Evolutionary conservation across 164 flowering plant species (phyloP), one percentile per base, ranked within the genome.

Genomic region (Vitis amurensis): DNA sequence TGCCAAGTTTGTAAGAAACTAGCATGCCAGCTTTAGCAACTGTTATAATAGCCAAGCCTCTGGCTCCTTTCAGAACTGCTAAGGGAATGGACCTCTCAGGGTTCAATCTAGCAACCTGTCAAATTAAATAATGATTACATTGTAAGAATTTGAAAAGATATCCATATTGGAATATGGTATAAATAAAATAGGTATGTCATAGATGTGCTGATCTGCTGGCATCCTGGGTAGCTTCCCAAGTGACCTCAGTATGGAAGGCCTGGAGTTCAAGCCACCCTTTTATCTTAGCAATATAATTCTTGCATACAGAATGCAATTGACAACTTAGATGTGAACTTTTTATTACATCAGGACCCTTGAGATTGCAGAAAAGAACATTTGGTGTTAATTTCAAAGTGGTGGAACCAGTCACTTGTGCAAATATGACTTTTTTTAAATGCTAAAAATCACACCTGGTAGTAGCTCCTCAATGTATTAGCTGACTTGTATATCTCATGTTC

Each of bases 401-500:
- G 29, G 14, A 12, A 59, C 58, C 23, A 7, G 17, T 59, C 53
- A 48, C 16, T 37, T 16, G 29, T 56, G 11, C 8, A 8, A 27
- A 56, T 6, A 14, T 6, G 50, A 62, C 7, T 63, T 17, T 62
- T 3, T 37, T 37, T 44, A 31, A 3, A 15, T 30, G 47, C 17
- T 12, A 5, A 68, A 15, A 64, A 63, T 9, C 44, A 9, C 29
- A 92, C 98, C 97, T 89, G 97, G 68, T 81, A 75, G 78, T 88
- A 94, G 66, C 80, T 80, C 82, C 84, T 87, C 86, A 94, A 78
- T 11, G 94, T 82, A 76, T 80, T 83, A 23, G 86, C 68, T 10
- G 98, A 81, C 72, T 94, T 94, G 77, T 94, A 94, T 76, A 94
- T 92, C 74, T 94, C 98, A 76, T 92, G 81, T 70, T 94, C 98